Conservation (phyloP, 352 stramenopile genomes). For the Globisporangium cystogenes region DNA sequence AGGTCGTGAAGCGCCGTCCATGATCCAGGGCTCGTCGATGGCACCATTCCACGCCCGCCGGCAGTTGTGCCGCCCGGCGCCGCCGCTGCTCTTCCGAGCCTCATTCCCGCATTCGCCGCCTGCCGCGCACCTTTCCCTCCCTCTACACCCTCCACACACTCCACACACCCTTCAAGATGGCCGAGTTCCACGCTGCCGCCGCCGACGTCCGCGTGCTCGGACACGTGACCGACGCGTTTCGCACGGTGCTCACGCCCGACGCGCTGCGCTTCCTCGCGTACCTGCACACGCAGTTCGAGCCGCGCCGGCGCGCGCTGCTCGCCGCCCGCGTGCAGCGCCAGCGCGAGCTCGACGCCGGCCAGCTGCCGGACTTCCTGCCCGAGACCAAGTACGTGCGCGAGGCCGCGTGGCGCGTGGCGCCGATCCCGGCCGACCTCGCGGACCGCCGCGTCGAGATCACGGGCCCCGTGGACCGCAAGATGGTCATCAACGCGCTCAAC, state of each 20-base stretch:
- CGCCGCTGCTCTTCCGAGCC: too few relatives aligned
- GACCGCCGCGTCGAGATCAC: conserved; percentile 96
- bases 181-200: conserved; percentile 37
- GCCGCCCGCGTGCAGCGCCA: conserved; percentile 44
- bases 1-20: neutral
- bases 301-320: conserved; percentile 39
- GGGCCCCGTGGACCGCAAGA: conserved; percentile 93
- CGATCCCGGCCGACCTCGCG: conserved; percentile 80
- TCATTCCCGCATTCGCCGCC: conserved; percentile 13
- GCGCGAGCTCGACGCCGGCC: conserved; percentile 84
- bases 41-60: neutral
- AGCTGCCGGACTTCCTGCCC: conserved; percentile 84
- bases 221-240: conserved; percentile 68
- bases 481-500: conserved; percentile 97
- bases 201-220: conserved; percentile 83
- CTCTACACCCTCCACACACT: neutral
- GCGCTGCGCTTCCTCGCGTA: conserved; percentile 90
- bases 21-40: neutral
- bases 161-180: too few relatives aligned
- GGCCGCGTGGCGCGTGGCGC: conserved; percentile 64
- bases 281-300: conserved; percentile 87
- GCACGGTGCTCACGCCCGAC: conserved; percentile 86
- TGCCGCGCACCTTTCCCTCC: conserved; percentile 2
- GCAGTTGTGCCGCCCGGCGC: too few relatives aligned
- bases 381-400: conserved; percentile 84